Conservation (phyloP, 2,329 filamentous ascomycete genomes). For the Didymella pomorum region DNA sequence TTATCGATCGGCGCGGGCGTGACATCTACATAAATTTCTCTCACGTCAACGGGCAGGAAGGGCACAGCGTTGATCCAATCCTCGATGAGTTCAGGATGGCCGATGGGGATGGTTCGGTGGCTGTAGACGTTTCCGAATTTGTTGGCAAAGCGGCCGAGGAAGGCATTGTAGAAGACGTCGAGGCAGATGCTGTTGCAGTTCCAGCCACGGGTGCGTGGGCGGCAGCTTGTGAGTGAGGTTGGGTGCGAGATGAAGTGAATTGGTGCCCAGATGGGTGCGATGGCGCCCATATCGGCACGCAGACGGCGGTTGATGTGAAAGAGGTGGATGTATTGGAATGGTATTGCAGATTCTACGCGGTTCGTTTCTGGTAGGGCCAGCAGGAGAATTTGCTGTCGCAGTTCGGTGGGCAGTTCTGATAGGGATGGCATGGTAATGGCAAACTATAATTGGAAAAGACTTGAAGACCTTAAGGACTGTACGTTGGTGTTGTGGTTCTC, state of each 20-base stretch:
- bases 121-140: too few species aligned
- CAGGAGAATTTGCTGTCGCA: slow-evolving; percentile 10
- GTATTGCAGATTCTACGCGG: neutral
- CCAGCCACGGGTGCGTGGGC: slow-evolving; percentile 3
- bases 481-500: neutral
- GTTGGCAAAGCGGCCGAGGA: neutral
- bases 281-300: neutral
- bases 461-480: neutral
- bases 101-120: neutral
- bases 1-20: slow-evolving; percentile 8
- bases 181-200: slow-evolving; percentile 5
- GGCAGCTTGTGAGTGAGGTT: neutral
- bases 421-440: neutral
- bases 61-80: slow-evolving; percentile 1
- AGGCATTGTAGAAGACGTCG: slow-evolving; percentile 4
- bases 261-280: neutral
- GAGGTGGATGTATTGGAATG: neutral
- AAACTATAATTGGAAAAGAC: neutral
- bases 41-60: neutral
- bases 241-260: slow-evolving; percentile 3
- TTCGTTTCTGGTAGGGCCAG: neutral
- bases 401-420: neutral
- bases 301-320: slow-evolving; percentile 5
- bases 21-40: slow-evolving; percentile 2
- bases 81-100: neutral